Evolutionary conservation across 2,329 filamentous ascomycete species (phyloP).

Genomic region (Daldinia eschscholtzii): DNA sequence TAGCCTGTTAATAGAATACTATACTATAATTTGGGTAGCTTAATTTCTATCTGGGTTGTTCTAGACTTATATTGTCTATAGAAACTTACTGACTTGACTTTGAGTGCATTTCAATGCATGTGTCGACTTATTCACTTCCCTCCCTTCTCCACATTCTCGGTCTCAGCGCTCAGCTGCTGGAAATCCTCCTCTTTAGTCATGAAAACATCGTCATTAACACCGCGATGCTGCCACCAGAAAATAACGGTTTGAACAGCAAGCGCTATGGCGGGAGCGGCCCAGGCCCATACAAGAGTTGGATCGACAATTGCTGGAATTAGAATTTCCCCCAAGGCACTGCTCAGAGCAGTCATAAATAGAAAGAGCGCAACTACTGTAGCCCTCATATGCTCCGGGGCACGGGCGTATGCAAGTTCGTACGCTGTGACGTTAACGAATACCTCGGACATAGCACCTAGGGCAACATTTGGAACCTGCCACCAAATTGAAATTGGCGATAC

Average conservation of each 20-base stretch:
- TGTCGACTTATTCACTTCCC: background rate
- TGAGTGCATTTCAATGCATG: background rate
- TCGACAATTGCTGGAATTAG: constrained; percentile 59
- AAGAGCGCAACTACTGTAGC: constrained; percentile 69
- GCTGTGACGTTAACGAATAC: constrained; percentile 73
- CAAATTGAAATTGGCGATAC: constrained; percentile 64
- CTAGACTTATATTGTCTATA: background rate
- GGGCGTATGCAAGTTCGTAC: constrained; percentile 76
- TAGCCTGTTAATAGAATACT: too few relatives aligned
- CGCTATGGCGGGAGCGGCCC: constrained; percentile 59
- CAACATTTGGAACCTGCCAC: constrained; percentile 64
- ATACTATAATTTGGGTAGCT: background rate
- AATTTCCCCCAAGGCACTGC: constrained; percentile 63
- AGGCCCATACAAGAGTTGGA: constrained; percentile 57
- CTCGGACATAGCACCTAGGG: constrained; percentile 66
- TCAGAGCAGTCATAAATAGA: constrained; percentile 70
- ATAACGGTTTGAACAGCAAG: constrained; percentile 61
- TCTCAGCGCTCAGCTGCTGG: constrained; percentile 19
- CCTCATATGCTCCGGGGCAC: constrained; percentile 75
- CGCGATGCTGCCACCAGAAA: constrained; percentile 61
- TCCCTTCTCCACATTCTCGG: constrained; percentile 28
- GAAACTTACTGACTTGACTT: background rate
- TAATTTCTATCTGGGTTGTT: too few relatives aligned
- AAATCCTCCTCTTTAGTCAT: constrained; percentile 52
- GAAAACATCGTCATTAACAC: constrained; percentile 63